Conservation (phyloP, 345 rosid species). For the Eucalyptus sideroxylon region DNA sequence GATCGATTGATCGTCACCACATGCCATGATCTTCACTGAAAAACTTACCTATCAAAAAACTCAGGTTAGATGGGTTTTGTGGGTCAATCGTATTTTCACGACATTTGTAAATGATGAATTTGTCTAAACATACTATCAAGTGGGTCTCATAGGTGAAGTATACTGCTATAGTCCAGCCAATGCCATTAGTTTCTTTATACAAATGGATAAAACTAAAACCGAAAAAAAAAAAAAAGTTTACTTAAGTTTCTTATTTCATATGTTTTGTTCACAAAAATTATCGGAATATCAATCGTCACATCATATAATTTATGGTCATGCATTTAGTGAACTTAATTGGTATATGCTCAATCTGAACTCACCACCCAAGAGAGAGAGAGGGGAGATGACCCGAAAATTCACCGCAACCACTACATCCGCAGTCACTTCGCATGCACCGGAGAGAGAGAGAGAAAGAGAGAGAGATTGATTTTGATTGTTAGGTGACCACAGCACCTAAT, state of each 20-base stretch:
- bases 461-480: not conserved
- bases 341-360: not conserved
- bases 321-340: not conserved
- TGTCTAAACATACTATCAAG: not conserved
- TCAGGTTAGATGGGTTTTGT: not conserved
- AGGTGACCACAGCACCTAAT: not conserved
- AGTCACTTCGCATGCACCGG: fast-evolving
- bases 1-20: not conserved
- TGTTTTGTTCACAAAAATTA: not conserved
- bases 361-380: not conserved
- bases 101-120: not conserved
- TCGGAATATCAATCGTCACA: not conserved
- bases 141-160: not conserved
- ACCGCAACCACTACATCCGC: not conserved
- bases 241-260: not conserved
- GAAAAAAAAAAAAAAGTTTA: not conserved
- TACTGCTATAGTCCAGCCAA: fast-evolving
- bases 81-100: not conserved
- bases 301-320: not conserved
- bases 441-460: not conserved
- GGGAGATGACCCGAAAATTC: not conserved
- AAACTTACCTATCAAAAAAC: not conserved
- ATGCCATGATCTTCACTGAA: not conserved
- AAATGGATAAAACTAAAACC: not conserved
- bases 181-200: not conserved